Base-by-base conservation (phyloP, 768 basidiomycete genomes). In the Tylopilus vinaceipallidus region DNA sequence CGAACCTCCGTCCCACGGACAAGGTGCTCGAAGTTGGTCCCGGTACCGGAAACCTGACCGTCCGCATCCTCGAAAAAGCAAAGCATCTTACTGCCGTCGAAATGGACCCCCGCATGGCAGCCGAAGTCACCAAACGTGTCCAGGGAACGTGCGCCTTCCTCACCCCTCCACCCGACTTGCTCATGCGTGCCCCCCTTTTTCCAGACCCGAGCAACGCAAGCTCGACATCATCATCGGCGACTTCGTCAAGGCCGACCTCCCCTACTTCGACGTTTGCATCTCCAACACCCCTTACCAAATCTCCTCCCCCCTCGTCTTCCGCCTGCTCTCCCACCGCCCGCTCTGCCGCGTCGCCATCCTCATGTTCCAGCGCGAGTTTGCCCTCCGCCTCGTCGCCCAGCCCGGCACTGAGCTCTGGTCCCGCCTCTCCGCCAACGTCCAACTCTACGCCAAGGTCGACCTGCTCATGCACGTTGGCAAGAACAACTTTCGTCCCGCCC, bases 281-380 rank as follows among this genome's bases (percentile, higher is more conserved):
- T 94, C 91, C 59, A 99, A 99, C 65, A 99, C 97, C 1, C 97
- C 97, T 1, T 99, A 98, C 70, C 95, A 98, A 69, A 99, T 99
- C 60, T 98, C 97, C 2, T 98, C 97, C 1, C 91, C 95, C 6
- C 86, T 99, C 42, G 88, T 98, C 47, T 99, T 99, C 79, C 90
- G 91, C 52, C 82, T 99, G 29, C 84, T 98, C 42, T 98, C 97
- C 3, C 94, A 98, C 61, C 88, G 97, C 2, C 97, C 97, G 0
- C 75, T 98, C 37, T 92, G 90, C 66, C 91, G 95, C 22, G 83
- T 89, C 49, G 91, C 93, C 29, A 92, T 99, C 54, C 88, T 99
- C 73, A 99, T 99, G 97, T 99, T 99, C 75, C 97, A 99, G 72
- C 88, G 94, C 48, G 97, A 99, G 70, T 99, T 99, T 62, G 97